Conservation (phyloP, 164 flowering plant species). For the Tinospora cordifolia region DNA sequence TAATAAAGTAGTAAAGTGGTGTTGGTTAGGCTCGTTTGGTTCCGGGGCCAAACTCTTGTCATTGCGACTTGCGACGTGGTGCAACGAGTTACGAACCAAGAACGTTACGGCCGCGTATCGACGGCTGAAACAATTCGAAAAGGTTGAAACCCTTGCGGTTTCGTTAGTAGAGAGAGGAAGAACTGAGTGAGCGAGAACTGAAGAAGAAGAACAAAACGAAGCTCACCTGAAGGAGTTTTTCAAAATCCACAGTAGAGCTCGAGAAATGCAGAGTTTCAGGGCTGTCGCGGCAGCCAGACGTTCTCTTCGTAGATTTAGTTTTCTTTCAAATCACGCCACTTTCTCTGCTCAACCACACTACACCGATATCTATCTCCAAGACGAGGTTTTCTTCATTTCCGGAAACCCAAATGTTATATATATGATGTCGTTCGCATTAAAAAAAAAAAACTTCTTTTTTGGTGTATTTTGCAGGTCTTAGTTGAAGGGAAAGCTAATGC, state of each 20-base stretch:
- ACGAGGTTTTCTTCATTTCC: slow-evolving; percentile 30
- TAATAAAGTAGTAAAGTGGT: no score
- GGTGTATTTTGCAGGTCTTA: slow-evolving; percentile 44
- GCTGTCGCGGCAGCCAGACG: slow-evolving; percentile 19
- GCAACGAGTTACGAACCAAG: no score
- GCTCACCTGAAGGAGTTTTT: neutral
- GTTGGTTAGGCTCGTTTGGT: no score
- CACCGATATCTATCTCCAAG: slow-evolving; percentile 30
- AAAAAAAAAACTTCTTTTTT: slow-evolving; percentile 3
- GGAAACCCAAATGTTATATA: neutral
- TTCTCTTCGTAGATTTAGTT: slow-evolving; percentile 22
- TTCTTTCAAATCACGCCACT: slow-evolving; percentile 24
- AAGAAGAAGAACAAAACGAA: no score
- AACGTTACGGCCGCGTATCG: no score
- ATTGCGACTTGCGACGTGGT: no score
- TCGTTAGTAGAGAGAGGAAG: no score
- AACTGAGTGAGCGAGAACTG: no score
- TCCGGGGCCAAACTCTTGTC: no score
- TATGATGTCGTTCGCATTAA: neutral
- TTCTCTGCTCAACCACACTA: slow-evolving; percentile 48
- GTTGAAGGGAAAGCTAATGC: slow-evolving; percentile 78
- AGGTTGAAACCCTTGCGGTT: no score
- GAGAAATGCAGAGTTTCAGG: slow-evolving; percentile 43
- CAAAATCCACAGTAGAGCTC: neutral
- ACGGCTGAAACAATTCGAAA: no score